A percentile compares a stretch with the other conserved stretches of the same genome.
Evolutionary conservation across 2,329 filamentous ascomycete species (phyloP).

Genomic region (Escovopsis weberi): DNA sequence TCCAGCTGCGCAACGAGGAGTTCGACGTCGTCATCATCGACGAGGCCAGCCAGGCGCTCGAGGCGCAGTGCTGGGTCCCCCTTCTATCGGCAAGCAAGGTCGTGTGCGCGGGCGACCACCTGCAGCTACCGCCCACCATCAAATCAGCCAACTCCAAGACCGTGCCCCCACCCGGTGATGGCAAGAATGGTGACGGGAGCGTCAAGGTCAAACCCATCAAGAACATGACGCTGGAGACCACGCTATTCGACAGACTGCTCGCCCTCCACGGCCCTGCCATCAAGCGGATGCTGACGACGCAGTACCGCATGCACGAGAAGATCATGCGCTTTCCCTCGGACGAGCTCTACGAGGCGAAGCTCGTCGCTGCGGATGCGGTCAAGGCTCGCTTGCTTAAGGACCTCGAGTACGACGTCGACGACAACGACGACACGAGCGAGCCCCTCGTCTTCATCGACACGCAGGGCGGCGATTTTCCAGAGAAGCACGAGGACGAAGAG

Average conservation of each 20-base stretch:
- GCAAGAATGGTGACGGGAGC: too few relatives aligned
- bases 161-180: too few relatives aligned
- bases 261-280: constrained; percentile 66
- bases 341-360: constrained; percentile 68
- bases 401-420: constrained; percentile 60
- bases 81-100: constrained; percentile 68
- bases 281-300: constrained; percentile 89
- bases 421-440: constrained; percentile 75
- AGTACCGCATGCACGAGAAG: constrained; percentile 93
- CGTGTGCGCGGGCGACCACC: constrained; percentile 83
- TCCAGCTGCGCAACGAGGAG: constrained; percentile 60
- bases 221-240: constrained; percentile 62
- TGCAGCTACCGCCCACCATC: constrained; percentile 89
- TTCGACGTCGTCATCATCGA: constrained; percentile 96
- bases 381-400: constrained; percentile 60
- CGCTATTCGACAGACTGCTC: constrained; percentile 81
- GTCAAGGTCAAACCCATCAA: constrained; percentile 24
- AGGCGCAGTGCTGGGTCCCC: constrained; percentile 95
- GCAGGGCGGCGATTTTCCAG: constrained; percentile 82
- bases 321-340: constrained; percentile 94
- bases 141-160: constrained; percentile 54
- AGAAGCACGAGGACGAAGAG: constrained; percentile 63
- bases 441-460: constrained; percentile 92
- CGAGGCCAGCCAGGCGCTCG: constrained; percentile 87
- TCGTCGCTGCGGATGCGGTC: constrained; percentile 70